phyloP scores from a whole-genome alignment of 1,284 basidiomycete genomes.

The Phellopilus nigrolimitatus region DNA sequence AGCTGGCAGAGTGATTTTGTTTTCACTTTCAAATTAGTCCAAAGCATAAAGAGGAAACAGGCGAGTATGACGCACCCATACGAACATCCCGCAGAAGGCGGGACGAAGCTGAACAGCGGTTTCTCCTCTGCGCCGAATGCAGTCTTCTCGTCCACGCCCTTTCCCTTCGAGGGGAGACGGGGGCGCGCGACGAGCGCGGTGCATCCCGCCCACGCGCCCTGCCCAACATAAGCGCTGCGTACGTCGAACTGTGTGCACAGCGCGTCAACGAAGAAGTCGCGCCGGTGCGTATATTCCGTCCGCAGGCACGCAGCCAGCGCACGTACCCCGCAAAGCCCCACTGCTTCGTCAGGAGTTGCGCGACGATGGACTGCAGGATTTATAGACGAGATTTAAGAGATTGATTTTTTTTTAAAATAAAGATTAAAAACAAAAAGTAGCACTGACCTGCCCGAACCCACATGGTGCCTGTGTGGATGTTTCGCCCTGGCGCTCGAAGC shows the following conservation, averaged over 20 bases:
- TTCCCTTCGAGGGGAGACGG: conserved; percentile 27
- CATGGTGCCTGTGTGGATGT: conserved; percentile 68
- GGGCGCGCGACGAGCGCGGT: conserved; percentile 40
- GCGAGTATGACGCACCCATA: conserved; percentile 44
- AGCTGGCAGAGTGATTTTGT: conserved; percentile 37
- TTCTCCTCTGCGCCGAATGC: conserved; percentile 33
- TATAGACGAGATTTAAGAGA: conserved; percentile 2
- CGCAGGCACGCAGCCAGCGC: conserved; percentile 68
- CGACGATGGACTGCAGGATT: conserved; percentile 46
- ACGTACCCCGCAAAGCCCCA: conserved; percentile 73
- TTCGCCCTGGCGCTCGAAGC: conserved; percentile 73
- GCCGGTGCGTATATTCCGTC: conserved; percentile 48
- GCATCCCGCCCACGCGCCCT: conserved; percentile 36
- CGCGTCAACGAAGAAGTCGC: conserved; percentile 59
- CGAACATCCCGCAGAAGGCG: conserved; percentile 66
- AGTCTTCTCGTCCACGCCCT: conserved; percentile 32
- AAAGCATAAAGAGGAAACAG: neutral
- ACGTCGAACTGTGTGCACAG: conserved; percentile 51
- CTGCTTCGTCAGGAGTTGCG: conserved; percentile 51
- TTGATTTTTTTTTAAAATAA: neutral
- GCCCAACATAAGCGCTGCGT: conserved; percentile 27
- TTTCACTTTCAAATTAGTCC: neutral
- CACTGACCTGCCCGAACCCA: conserved; percentile 69
- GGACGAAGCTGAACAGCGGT: conserved; percentile 61
- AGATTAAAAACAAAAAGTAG: neutral